Percentiles rank a stretch among this genome's conserved stretches.
phyloP scores from a whole-genome alignment of 768 basidiomycete genomes.

The Kwoniella dejecticola region DNA sequence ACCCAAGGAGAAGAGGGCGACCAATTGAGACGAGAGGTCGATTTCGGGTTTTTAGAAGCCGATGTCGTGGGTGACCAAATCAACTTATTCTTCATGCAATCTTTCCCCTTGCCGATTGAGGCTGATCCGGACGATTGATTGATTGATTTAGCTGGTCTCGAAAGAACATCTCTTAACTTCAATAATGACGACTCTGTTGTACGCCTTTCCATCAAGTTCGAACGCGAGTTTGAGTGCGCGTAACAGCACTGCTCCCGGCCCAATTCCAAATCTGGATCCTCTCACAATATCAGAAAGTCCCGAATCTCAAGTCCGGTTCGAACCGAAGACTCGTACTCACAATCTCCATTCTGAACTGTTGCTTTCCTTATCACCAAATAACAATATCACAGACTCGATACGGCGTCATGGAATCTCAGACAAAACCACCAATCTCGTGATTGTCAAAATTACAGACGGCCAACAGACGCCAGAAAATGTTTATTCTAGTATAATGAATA shows the following conservation, averaged over 20 bases:
- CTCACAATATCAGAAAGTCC: constrained; percentile 10
- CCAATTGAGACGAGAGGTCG: constrained; percentile 71
- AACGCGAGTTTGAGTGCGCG: neutral
- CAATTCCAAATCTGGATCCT: neutral
- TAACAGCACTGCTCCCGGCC: too few relatives aligned
- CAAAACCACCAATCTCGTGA: constrained; percentile 65
- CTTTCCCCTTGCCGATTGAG: too few relatives aligned
- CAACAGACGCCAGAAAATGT: constrained; percentile 55
- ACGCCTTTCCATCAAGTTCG: constrained; percentile 19
- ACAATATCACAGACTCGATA: constrained; percentile 88
- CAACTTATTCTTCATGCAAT: too few relatives aligned
- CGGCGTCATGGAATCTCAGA: constrained; percentile 81
- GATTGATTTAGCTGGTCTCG: constrained; percentile 70
- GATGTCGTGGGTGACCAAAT: constrained; percentile 64
- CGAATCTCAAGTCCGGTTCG: constrained; percentile 31
- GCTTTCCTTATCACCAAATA: constrained; percentile 81
- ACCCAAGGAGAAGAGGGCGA: constrained; percentile 65
- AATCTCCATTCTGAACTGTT: constrained; percentile 89
- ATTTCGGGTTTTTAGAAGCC: constrained; percentile 89
- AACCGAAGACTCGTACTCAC: constrained; percentile 70
- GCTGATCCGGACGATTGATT: constrained; percentile 3
- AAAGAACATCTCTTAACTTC: constrained; percentile 78
- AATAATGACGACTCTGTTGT: constrained; percentile 58
- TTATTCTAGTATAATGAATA: constrained; percentile 62
- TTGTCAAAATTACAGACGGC: constrained; percentile 66